These are phyloP conservation scores for Talinum fruticosum DNA, from an alignment of 148 eudicot species.

Conservation along the genomic window DNA sequence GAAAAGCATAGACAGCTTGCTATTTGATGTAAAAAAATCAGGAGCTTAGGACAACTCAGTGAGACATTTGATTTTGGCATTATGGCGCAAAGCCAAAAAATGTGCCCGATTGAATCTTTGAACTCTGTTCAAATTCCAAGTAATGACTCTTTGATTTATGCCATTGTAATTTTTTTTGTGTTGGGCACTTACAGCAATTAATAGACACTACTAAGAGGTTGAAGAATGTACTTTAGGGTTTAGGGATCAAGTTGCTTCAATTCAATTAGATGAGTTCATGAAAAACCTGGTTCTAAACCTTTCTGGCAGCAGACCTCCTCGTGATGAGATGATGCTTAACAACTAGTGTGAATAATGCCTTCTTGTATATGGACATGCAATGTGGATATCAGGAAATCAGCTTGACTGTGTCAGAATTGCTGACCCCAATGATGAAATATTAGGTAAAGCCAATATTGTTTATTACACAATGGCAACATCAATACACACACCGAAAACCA, in stretches of 20 bases:
- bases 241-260: not conserved
- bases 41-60: not conserved
- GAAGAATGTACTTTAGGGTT: not conserved
- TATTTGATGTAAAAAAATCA: not conserved
- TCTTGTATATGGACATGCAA: too few relatives aligned
- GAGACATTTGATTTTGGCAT: not conserved
- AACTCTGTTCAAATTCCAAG: too few relatives aligned
- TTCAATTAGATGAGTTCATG: not conserved
- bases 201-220: not conserved
- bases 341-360: too few relatives aligned
- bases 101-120: too few relatives aligned
- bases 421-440: too few relatives aligned
- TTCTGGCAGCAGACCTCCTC: not conserved
- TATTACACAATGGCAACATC: not conserved
- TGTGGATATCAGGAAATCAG: too few relatives aligned
- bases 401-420: too few relatives aligned
- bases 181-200: not conserved
- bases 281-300: not conserved
- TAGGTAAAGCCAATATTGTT: not conserved
- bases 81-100: not conserved
- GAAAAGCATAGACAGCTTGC: not conserved
- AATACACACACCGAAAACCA: not conserved
- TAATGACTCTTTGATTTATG: not conserved
- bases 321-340: too few relatives aligned
- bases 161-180: not conserved